A percentile compares a stretch with the other conserved stretches of the same genome.
Conservation (phyloP, 805 yeast genomes). For the Pichia gijzeniarum region DNA sequence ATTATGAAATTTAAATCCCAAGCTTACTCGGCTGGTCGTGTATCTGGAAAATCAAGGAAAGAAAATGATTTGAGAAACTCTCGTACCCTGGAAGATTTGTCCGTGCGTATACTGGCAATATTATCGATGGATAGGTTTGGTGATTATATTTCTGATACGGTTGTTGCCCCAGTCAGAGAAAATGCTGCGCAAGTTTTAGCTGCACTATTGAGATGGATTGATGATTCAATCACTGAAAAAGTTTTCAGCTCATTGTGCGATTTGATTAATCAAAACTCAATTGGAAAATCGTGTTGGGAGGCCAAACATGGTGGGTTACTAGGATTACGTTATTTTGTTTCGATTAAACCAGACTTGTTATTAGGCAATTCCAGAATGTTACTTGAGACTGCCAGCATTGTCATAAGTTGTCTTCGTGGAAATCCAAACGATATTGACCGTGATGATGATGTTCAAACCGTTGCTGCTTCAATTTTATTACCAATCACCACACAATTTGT, state of each 20-base stretch:
- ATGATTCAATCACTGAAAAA: slow-evolving; percentile 48
- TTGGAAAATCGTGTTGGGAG: slow-evolving; percentile 69
- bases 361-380: slow-evolving; percentile 51
- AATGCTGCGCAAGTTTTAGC: slow-evolving; percentile 94
- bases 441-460: slow-evolving; percentile 97
- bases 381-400: slow-evolving; percentile 73
- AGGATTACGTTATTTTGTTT: slow-evolving; percentile 86
- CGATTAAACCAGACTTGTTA: slow-evolving; percentile 78
- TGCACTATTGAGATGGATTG: slow-evolving; percentile 73
- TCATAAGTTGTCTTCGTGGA: slow-evolving; percentile 62
- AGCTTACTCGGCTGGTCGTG: slow-evolving; percentile 80
- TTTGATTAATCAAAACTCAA: slow-evolving; percentile 58
- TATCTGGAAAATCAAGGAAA: slow-evolving; percentile 49
- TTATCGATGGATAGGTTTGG: slow-evolving; percentile 94
- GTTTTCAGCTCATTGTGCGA: slow-evolving; percentile 62
- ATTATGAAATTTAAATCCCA: slow-evolving; percentile 57
- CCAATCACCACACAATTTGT: slow-evolving; percentile 90
- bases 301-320: slow-evolving; percentile 98
- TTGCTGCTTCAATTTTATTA: slow-evolving; percentile 85
- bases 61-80: slow-evolving; percentile 65
- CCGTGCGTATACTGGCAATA: slow-evolving; percentile 75
- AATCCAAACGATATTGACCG: slow-evolving; percentile 79
- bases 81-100: slow-evolving; percentile 76
- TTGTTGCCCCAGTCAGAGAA: slow-evolving; percentile 96
- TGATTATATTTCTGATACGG: slow-evolving; percentile 95